phyloP scores from a whole-genome alignment of 1,284 basidiomycete species.

The Ceratobasidium sp. region DNA sequence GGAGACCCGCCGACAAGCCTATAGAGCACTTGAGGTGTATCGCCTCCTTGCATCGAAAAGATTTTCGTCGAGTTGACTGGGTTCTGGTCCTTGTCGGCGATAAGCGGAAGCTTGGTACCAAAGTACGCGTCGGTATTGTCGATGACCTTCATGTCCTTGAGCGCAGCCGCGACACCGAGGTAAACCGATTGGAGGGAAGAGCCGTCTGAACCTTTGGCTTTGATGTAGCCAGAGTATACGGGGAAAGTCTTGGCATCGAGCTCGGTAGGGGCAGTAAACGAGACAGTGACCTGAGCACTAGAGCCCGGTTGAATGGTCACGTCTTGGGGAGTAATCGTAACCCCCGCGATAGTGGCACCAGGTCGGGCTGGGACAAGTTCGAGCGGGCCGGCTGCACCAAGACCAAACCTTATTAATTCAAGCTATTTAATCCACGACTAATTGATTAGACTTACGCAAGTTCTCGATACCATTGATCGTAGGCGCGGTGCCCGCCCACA shows the following conservation, averaged over 20 bases:
- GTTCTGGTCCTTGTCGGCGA: not conserved
- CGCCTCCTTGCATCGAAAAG: slow-evolving; percentile 48
- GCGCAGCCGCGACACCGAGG: slow-evolving; percentile 52
- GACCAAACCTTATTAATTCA: slow-evolving; percentile 1
- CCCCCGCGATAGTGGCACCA: slow-evolving; percentile 47
- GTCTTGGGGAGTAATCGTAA: slow-evolving; percentile 46
- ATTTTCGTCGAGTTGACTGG: slow-evolving; percentile 31
- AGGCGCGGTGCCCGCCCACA: slow-evolving; percentile 53
- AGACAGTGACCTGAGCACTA: slow-evolving; percentile 46
- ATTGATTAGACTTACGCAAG: slow-evolving; percentile 45
- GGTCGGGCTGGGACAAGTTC: slow-evolving; percentile 39
- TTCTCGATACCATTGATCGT: slow-evolving; percentile 55
- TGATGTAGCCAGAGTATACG: slow-evolving; percentile 50
- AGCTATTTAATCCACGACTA: not conserved
- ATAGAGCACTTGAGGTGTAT: slow-evolving; percentile 41
- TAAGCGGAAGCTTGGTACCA: slow-evolving; percentile 26
- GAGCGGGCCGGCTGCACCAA: slow-evolving; percentile 32
- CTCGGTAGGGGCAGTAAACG: slow-evolving; percentile 49
- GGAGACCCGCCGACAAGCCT: slow-evolving; percentile 53
- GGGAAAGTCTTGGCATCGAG: slow-evolving; percentile 50
- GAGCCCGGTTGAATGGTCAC: slow-evolving; percentile 49
- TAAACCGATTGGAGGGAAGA: slow-evolving; percentile 45
- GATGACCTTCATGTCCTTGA: slow-evolving; percentile 52
- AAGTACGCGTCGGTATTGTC: slow-evolving; percentile 47
- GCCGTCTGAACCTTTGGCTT: slow-evolving; percentile 42